Conservation (phyloP, 106 monocot genomes). For the Hemerocallis citrina region DNA sequence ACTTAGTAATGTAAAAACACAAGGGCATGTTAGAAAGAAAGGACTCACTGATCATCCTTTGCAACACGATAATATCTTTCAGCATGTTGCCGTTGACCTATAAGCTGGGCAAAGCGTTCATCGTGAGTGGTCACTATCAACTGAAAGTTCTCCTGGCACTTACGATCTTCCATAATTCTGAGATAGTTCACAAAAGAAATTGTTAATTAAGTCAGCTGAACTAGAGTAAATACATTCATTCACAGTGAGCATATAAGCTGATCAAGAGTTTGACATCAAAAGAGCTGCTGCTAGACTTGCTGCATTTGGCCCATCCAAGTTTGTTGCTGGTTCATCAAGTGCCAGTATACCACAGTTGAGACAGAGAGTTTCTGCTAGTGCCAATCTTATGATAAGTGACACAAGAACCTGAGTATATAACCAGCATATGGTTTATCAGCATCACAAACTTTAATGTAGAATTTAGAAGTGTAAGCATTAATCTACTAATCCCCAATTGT, state of each 20-base stretch:
- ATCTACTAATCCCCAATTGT: too few species aligned
- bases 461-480: too few species aligned
- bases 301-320: conserved; percentile 91
- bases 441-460: too few species aligned
- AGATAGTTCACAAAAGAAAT: conserved; percentile 5
- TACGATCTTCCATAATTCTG: conserved; percentile 97
- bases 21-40: too few species aligned
- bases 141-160: conserved; percentile 93
- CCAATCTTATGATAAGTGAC: conserved; percentile 88
- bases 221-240: too few species aligned
- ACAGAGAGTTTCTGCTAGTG: conserved; percentile 91
- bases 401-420: conserved; percentile 79
- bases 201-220: not conserved
- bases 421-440: not conserved
- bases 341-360: conserved; percentile 97
- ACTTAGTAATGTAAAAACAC: not conserved
- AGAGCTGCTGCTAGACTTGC: conserved; percentile 95
- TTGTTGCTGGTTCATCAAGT: conserved; percentile 97
- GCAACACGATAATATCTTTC: conserved; percentile 94
- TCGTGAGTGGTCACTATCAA: conserved; percentile 94
- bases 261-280: conserved; percentile 38
- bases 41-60: conserved; percentile 84
- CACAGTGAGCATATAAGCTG: not conserved
- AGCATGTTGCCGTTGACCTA: conserved; percentile 96
- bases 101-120: conserved; percentile 93